These are phyloP conservation scores for Scheffersomyces coipomensis DNA, from an alignment of 805 yeast genomes.

Conservation along the genomic window DNA sequence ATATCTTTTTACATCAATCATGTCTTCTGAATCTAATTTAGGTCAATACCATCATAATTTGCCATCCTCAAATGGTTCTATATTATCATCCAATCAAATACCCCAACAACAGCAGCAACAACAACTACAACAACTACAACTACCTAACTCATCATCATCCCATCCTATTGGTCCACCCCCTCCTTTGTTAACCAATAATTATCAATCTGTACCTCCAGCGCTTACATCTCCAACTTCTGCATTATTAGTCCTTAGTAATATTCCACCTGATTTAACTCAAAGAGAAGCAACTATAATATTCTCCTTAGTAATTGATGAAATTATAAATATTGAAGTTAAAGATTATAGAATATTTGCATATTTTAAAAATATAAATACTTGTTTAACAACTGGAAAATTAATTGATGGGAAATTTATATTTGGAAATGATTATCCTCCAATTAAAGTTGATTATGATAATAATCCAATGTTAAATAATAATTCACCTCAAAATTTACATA, in stretches of 20 bases:
- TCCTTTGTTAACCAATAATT: not conserved
- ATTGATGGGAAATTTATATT: slow-evolving; percentile 41
- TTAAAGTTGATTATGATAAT: slow-evolving; percentile 34
- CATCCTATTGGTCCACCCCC: slow-evolving; percentile 3
- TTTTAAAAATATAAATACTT: slow-evolving; percentile 37
- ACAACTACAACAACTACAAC: not conserved
- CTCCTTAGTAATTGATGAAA: slow-evolving; percentile 63
- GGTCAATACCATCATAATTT: slow-evolving; percentile 2
- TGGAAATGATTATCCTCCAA: slow-evolving; percentile 34
- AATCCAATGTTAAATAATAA: slow-evolving; percentile 5
- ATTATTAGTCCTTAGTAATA: slow-evolving; percentile 40
- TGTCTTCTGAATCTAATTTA: slow-evolving; percentile 7
- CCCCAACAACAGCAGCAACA: slow-evolving; percentile 2
- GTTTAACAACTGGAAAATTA: slow-evolving; percentile 38
- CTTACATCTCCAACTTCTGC: slow-evolving; percentile 8
- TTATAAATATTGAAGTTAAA: slow-evolving; percentile 47
- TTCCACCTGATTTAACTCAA: slow-evolving; percentile 61
- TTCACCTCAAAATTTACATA: slow-evolving; percentile 11
- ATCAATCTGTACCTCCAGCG: slow-evolving; percentile 5
- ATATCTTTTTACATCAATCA: slow-evolving; percentile 1
- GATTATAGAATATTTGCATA: slow-evolving; percentile 32
- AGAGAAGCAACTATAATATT: slow-evolving; percentile 71
- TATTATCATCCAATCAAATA: slow-evolving; percentile 1
- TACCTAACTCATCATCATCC: slow-evolving; percentile 1
- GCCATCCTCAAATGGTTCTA: slow-evolving; percentile 1